Evolutionary conservation across 1,284 basidiomycete genomes (phyloP).

Genomic region (Volvariella volvacea): DNA sequence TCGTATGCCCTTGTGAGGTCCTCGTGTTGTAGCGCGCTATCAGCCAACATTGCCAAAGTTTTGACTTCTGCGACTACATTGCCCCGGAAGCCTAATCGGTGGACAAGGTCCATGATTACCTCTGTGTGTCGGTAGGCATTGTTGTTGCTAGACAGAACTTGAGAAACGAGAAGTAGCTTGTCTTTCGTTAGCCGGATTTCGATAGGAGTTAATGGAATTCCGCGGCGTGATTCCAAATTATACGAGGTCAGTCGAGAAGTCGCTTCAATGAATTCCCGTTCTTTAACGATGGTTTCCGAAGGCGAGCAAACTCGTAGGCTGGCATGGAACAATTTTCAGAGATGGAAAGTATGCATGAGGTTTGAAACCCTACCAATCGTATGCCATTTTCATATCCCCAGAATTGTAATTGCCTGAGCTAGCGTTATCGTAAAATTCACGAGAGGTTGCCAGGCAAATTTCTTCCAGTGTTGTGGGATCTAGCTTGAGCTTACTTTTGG

Average conservation of each 20-base stretch:
- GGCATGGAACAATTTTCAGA: slow-evolving; percentile 7
- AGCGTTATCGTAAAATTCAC: slow-evolving; percentile 92
- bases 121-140: slow-evolving; percentile 87
- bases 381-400: slow-evolving; percentile 93
- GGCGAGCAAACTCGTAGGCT: slow-evolving; percentile 71
- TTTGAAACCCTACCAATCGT: slow-evolving; percentile 69
- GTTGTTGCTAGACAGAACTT: slow-evolving; percentile 72
- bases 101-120: slow-evolving; percentile 81
- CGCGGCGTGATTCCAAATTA: slow-evolving; percentile 69
- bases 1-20: slow-evolving; percentile 74
- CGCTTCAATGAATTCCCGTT: slow-evolving; percentile 92
- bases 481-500: slow-evolving; percentile 46
- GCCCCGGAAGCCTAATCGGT: slow-evolving; percentile 77
- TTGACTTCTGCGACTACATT: slow-evolving; percentile 73
- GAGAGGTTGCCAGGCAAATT: slow-evolving; percentile 73
- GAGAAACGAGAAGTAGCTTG: slow-evolving; percentile 75
- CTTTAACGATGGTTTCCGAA: slow-evolving; percentile 57
- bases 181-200: slow-evolving; percentile 88
- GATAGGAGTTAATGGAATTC: slow-evolving; percentile 77
- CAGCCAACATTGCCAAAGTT: slow-evolving; percentile 81
- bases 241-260: slow-evolving; percentile 83
- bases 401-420: slow-evolving; percentile 84
- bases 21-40: slow-evolving; percentile 73
- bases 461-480: slow-evolving; percentile 56
- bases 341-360: slow-evolving; percentile 4